Conservation (phyloP, 2,329 filamentous ascomycete genomes). For the Hansfordia pulvinata region DNA sequence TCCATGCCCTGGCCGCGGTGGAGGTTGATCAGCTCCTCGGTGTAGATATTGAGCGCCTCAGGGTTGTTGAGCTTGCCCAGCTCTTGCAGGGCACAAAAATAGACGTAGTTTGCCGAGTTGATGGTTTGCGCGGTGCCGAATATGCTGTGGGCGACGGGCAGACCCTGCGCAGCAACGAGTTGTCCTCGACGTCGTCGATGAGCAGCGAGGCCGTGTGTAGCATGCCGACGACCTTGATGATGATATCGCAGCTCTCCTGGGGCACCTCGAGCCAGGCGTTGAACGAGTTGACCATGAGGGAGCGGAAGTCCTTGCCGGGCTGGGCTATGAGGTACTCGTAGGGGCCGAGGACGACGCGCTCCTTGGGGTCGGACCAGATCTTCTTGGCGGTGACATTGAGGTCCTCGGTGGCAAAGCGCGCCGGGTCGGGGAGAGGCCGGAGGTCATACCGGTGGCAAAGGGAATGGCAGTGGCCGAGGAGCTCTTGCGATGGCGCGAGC, state of each 20-base stretch:
- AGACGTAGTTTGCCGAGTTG: slow-evolving; percentile 82
- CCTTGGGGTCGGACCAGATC: slow-evolving; percentile 61
- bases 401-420: slow-evolving; percentile 40
- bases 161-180: slow-evolving; percentile 62
- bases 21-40: slow-evolving; percentile 72
- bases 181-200: slow-evolving; percentile 81
- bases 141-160: slow-evolving; percentile 72
- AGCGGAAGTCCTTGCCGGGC: slow-evolving; percentile 75
- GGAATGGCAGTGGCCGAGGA: slow-evolving; percentile 9
- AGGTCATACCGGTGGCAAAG: slow-evolving; percentile 21
- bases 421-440: slow-evolving; percentile 29
- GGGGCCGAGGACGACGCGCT: slow-evolving; percentile 63
- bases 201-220: slow-evolving; percentile 74
- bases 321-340: slow-evolving; percentile 70
- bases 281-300: slow-evolving; percentile 68
- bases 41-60: slow-evolving; percentile 55
- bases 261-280: slow-evolving; percentile 71
- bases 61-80: slow-evolving; percentile 58
- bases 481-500: slow-evolving; percentile 16
- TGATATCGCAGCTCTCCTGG: slow-evolving; percentile 52
- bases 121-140: slow-evolving; percentile 82
- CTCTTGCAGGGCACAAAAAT: slow-evolving; percentile 68
- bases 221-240: slow-evolving; percentile 72
- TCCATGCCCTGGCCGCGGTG: slow-evolving; percentile 87
- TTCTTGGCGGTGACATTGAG: slow-evolving; percentile 34